Evolutionary conservation across 345 rosid species (phyloP).

Genomic region (Dimocarpus longan): DNA sequence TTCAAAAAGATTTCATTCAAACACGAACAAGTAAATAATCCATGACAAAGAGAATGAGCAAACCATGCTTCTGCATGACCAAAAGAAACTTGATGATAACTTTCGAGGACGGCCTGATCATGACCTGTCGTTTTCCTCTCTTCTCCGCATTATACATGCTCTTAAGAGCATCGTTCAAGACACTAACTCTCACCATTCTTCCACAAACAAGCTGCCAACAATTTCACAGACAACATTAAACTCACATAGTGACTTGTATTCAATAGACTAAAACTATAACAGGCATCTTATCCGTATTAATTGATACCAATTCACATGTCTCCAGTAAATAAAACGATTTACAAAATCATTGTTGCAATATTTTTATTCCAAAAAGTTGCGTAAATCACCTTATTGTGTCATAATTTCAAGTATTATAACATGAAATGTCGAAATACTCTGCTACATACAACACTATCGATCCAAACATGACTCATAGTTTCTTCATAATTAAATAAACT

Average conservation of each 20-base stretch:
- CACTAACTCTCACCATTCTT: slow-evolving; percentile 77
- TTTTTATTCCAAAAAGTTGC: too few species aligned
- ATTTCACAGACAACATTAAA: background rate
- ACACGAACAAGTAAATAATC: background rate
- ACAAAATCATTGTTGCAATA: too few species aligned
- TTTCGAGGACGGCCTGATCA: slow-evolving; percentile 87
- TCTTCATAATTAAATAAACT: background rate
- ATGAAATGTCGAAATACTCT: background rate
- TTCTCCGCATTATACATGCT: slow-evolving; percentile 86
- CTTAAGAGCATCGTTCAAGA: slow-evolving; percentile 84
- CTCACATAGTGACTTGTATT: background rate
- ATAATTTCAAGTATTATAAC: too few species aligned
- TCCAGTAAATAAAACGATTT: too few species aligned
- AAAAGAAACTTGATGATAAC: slow-evolving; percentile 79
- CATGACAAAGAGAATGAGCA: background rate
- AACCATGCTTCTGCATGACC: slow-evolving; percentile 90
- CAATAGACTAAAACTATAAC: background rate
- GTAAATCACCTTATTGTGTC: too few species aligned
- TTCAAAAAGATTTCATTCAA: background rate
- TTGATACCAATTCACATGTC: background rate
- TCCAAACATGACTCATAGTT: background rate
- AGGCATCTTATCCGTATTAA: background rate
- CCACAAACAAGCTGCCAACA: slow-evolving; percentile 21
- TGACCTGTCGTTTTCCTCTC: slow-evolving; percentile 78
- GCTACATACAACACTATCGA: background rate